Evolutionary conservation across 192 early-diverging fungal species (phyloP).

Genomic region (Linderina pennispora): DNA sequence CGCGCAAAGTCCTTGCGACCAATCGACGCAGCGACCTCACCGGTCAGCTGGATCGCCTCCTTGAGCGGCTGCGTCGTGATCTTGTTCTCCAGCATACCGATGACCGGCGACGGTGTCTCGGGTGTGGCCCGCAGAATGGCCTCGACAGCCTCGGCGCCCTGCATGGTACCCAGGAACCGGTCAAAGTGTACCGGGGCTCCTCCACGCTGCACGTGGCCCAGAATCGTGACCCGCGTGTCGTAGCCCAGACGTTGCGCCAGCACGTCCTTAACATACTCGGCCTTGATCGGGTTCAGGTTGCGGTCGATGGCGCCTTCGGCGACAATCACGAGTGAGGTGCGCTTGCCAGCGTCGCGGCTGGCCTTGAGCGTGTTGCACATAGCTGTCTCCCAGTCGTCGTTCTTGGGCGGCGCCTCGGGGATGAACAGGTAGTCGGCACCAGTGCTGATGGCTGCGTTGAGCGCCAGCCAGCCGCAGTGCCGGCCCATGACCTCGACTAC

Average conservation of each 20-base stretch:
- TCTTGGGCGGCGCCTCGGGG: slow-evolving; percentile 85
- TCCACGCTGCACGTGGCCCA: slow-evolving; percentile 95
- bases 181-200: slow-evolving; percentile 87
- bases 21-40: slow-evolving; percentile 82
- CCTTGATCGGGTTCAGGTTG: slow-evolving; percentile 78
- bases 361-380: slow-evolving; percentile 77
- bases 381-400: slow-evolving; percentile 79
- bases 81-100: slow-evolving; percentile 87
- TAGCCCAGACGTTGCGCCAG: slow-evolving; percentile 71
- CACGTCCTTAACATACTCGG: slow-evolving; percentile 78
- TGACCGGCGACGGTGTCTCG: slow-evolving; percentile 85
- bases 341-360: slow-evolving; percentile 75
- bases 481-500: slow-evolving; percentile 98
- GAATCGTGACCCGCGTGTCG: slow-evolving; percentile 89
- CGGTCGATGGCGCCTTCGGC: slow-evolving; percentile 94
- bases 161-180: slow-evolving; percentile 88
- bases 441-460: slow-evolving; percentile 79
- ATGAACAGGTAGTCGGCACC: slow-evolving; percentile 97
- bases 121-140: slow-evolving; percentile 81
- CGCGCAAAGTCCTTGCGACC: slow-evolving; percentile 71
- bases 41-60: slow-evolving; percentile 88
- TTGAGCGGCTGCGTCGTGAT: slow-evolving; percentile 80
- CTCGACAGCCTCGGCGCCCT: slow-evolving; percentile 91
- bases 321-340: slow-evolving; percentile 92
- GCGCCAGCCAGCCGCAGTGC: slow-evolving; percentile 93